Conservation (phyloP, 192 early-diverging fungal genomes). For the Phycomyces blakesleeanus region DNA sequence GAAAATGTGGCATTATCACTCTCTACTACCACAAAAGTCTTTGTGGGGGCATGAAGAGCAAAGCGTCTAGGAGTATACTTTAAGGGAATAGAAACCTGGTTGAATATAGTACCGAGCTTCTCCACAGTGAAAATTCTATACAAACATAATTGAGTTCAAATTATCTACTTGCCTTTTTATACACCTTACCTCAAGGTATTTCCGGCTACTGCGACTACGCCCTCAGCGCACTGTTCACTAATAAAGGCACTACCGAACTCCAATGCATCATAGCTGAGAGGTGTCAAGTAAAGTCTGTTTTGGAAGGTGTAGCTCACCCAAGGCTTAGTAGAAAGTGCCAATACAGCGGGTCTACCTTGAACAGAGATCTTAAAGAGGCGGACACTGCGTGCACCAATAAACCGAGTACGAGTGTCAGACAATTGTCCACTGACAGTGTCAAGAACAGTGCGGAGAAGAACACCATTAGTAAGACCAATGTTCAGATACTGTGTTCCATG, state of each 20-base stretch:
- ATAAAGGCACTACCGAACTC: slow-evolving; percentile 81
- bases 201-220: slow-evolving; percentile 82
- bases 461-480: slow-evolving; percentile 87
- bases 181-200: slow-evolving; percentile 64
- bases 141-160: not conserved
- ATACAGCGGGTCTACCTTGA: slow-evolving; percentile 64
- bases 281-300: slow-evolving; percentile 67
- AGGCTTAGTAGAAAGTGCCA: slow-evolving; percentile 81
- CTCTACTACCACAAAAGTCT: slow-evolving; percentile 88
- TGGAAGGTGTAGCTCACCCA: slow-evolving; percentile 87
- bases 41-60: slow-evolving; percentile 64
- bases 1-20: slow-evolving; percentile 77
- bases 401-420: slow-evolving; percentile 76
- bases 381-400: slow-evolving; percentile 82
- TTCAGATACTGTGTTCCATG: slow-evolving; percentile 73
- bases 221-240: slow-evolving; percentile 84
- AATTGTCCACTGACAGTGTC: slow-evolving; percentile 82
- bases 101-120: slow-evolving; percentile 75
- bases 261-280: slow-evolving; percentile 82
- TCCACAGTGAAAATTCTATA: slow-evolving; percentile 80
- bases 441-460: slow-evolving; percentile 80
- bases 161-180: not conserved
- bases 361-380: slow-evolving; percentile 72
- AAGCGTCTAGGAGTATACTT: slow-evolving; percentile 87
- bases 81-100: slow-evolving; percentile 80